Percentiles rank a stretch among this genome's conserved stretches.
phyloP scores from a whole-genome alignment of 768 basidiomycete species.

The Tricholoma matsutake region DNA sequence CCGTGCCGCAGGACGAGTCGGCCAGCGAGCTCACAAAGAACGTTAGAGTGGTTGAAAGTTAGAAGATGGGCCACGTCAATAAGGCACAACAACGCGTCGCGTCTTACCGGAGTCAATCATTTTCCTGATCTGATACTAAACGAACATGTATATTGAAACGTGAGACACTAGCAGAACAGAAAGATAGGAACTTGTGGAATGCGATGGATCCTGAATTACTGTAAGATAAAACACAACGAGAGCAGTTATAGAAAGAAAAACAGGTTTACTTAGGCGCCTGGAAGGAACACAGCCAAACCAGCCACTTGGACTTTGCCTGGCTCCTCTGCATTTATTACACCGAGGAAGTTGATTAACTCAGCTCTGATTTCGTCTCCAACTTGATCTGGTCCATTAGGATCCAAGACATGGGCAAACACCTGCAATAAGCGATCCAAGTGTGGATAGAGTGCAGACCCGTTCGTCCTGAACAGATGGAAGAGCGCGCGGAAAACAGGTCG shows the following conservation, averaged over 20 bases:
- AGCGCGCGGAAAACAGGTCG: constrained; percentile 84
- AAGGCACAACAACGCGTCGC: constrained; percentile 27
- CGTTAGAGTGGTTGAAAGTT: constrained; percentile 4
- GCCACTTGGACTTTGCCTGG: constrained; percentile 80
- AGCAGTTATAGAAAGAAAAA: constrained; percentile 11
- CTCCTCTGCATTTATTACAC: constrained; percentile 67
- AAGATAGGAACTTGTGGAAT: neutral
- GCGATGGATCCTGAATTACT: constrained; percentile 6
- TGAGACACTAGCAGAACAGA: neutral
- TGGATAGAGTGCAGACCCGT: constrained; percentile 64
- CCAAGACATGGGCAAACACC: constrained; percentile 80
- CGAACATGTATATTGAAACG: constrained; percentile 19
- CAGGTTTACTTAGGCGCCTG: constrained; percentile 33
- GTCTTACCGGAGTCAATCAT: constrained; percentile 6
- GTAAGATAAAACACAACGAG: constrained; percentile 12
- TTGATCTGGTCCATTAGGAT: constrained; percentile 71
- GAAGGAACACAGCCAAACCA: constrained; percentile 59
- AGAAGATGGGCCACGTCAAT: constrained; percentile 19
- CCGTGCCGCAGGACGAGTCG: constrained; percentile 44
- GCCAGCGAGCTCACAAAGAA: constrained; percentile 52
- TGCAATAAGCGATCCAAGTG: constrained; percentile 76
- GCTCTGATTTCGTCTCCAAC: constrained; percentile 75
- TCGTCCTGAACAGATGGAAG: constrained; percentile 82
- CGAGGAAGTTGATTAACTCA: constrained; percentile 73
- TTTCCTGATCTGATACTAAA: constrained; percentile 11